These are phyloP conservation scores for Tetracentron sinense DNA, from an alignment of 164 flowering plant species.

Conservation along the genomic window DNA sequence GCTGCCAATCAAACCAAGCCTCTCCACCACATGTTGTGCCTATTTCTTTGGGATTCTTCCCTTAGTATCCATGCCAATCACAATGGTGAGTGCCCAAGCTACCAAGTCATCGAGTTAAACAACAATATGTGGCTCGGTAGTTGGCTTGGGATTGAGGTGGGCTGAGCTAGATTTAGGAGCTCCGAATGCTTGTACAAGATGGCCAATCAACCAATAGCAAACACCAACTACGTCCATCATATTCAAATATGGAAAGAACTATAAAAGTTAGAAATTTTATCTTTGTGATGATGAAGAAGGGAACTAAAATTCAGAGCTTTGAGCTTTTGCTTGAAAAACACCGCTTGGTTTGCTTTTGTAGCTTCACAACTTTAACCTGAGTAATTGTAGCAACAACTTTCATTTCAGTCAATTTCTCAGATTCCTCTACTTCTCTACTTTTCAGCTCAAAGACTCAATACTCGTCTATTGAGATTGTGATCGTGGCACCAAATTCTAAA, in stretches of 20 bases:
- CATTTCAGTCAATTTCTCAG: too few relatives aligned
- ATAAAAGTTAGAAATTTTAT: too few relatives aligned
- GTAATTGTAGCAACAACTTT: too few relatives aligned
- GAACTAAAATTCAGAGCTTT: too few relatives aligned
- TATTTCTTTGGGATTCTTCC: conserved; percentile 29
- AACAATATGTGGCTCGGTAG: background rate
- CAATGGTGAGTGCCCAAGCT: conserved; percentile 15
- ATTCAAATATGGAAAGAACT: background rate
- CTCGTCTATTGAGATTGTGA: too few relatives aligned
- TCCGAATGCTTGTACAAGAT: conserved; percentile 11
- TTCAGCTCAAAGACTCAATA: too few relatives aligned
- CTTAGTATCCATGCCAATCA: conserved; percentile 25
- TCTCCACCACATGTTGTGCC: conserved; percentile 22
- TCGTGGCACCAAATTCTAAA: too few relatives aligned
- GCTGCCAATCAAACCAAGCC: conserved; percentile 25
- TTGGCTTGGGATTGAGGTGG: background rate
- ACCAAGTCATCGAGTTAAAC: conserved; percentile 18
- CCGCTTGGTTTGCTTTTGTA: too few relatives aligned
- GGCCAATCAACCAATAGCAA: conserved; percentile 17
- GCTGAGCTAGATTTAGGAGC: background rate
- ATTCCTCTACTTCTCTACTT: too few relatives aligned
- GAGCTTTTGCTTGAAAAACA: too few relatives aligned
- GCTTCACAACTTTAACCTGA: too few relatives aligned
- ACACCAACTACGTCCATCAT: conserved; percentile 20
- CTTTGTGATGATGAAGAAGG: too few relatives aligned